Base-by-base conservation (phyloP, 345 rosid species). In the Syzygium oleosum region DNA sequence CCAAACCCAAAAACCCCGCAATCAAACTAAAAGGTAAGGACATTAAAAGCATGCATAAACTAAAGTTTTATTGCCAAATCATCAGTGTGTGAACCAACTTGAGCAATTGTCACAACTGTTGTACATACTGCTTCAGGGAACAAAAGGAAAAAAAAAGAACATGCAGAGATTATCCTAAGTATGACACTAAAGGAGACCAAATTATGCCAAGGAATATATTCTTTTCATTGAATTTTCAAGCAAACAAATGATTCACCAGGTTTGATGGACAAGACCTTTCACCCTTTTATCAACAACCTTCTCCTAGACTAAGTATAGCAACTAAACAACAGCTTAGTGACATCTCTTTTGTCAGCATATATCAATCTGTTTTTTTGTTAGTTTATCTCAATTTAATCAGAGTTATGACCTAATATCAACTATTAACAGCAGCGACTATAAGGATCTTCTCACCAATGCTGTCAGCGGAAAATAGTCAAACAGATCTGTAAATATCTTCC, bases 381-480 rank as follows among this genome's bases (percentile, higher is more conserved):
- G 49, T 73, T 73, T 38, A 34, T 73, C 49, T 34, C 80, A 73
- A 73, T 38, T 38, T 73, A 73, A 73, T 73, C 80, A 73, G 46
- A 8, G 46, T 34, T 2, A 38, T 68, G 23, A 68, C 46, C 80
- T 19, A 73, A 19, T 73, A 73, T 73, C 27, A 0, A 73, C 49
- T 49, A 54, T 34, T 34, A 51, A 12, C 83, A 79, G 73, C n/a
- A 22, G 63, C 27, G 2, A 88, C 29, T 41, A 52, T 23, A 68
- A 77, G 80, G 14, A 85, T 58, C 53, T 46, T 94, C 98, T 94
- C 87, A 98, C 99, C 98, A 98, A 93, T 85, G 99, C 99, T 88
- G 99, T 98, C 89, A 98, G 90, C 46, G 99, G 99, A 90, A 98
- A 96, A 93, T 96, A 98, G 93, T 98, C 99, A 92, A 98, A 98